phyloP scores from a whole-genome alignment of 495 filamentous ascomycete species.

The Trichoderma virens region DNA sequence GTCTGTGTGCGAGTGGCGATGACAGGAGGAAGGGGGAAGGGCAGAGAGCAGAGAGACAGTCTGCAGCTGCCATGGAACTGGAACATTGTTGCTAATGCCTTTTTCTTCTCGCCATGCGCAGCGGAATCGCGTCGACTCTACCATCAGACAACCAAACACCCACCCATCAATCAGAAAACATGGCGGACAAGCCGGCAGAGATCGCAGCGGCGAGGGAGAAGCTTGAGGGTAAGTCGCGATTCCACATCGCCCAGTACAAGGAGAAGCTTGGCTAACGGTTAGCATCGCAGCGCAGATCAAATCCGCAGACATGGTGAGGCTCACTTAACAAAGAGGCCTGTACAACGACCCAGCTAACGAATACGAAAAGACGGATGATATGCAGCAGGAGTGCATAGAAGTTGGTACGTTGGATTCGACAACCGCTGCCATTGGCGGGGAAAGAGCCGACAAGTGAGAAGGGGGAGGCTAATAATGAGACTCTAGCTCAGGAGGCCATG shows the following conservation, averaged over 20 bases:
- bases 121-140: not conserved
- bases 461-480: not conserved
- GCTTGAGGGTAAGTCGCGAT: constrained; percentile 24
- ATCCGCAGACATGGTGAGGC: constrained; percentile 90
- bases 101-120: not conserved
- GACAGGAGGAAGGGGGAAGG: not conserved
- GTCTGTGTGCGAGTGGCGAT: not conserved
- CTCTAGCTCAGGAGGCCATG: constrained; percentile 84
- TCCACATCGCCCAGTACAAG: not conserved
- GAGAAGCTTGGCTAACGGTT: constrained; percentile 8
- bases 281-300: constrained; percentile 71
- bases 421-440: not conserved
- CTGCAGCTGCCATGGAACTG: not conserved
- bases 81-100: not conserved
- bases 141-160: not conserved
- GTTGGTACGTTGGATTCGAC: constrained; percentile 58
- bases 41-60: not conserved
- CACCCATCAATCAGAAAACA: not conserved
- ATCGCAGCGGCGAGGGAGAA: constrained; percentile 22
- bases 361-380: constrained; percentile 74
- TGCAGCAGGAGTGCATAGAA: constrained; percentile 91
- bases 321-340: constrained; percentile 8
- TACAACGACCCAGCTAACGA: constrained; percentile 21
- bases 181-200: not conserved
- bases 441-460: not conserved